Evolutionary conservation across 345 rosid genomes (phyloP).

Genomic region (Geranium brycei): DNA sequence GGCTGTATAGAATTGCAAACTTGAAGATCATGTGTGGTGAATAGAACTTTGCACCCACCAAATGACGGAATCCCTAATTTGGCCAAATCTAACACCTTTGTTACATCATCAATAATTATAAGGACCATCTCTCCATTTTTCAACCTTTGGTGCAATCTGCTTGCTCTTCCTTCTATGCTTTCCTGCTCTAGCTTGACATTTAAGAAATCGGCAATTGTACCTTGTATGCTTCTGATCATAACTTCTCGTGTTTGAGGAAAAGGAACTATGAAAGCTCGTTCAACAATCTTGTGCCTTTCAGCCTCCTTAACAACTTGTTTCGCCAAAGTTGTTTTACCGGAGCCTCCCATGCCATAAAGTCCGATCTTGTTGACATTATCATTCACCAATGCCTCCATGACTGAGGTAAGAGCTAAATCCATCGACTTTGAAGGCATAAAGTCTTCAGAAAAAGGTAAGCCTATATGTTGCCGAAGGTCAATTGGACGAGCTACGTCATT

Average conservation of each 20-base stretch:
- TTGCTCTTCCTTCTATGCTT: background rate
- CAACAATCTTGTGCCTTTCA: background rate
- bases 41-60: background rate
- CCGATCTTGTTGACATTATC: background rate
- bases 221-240: background rate
- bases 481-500: background rate
- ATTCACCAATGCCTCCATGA: background rate
- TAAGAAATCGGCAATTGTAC: background rate
- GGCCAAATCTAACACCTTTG: background rate
- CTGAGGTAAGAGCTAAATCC: background rate
- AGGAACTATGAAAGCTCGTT: background rate
- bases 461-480: background rate
- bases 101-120: background rate
- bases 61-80: background rate
- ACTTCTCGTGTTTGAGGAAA: background rate
- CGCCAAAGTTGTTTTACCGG: background rate
- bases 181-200: background rate
- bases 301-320: background rate
- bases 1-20: background rate
- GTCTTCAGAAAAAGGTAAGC: background rate
- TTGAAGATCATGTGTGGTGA: background rate
- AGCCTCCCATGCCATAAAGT: background rate
- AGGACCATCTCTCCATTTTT: background rate
- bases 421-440: background rate
- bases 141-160: background rate